Conservation (phyloP, 768 basidiomycete genomes). For the Russula compacta region DNA sequence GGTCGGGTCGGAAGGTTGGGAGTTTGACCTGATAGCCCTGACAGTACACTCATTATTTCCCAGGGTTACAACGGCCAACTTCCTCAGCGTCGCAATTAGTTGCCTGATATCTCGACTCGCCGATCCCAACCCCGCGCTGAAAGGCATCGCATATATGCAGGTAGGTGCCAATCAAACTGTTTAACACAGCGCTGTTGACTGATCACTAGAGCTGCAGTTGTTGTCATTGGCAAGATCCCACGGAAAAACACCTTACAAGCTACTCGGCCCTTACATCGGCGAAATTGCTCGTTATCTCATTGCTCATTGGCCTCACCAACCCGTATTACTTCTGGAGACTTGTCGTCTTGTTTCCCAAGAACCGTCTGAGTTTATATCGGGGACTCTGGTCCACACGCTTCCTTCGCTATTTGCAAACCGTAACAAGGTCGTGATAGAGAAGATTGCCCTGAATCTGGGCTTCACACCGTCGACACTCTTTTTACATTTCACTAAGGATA, state of each 20-base stretch:
- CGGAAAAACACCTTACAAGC: conserved; percentile 52
- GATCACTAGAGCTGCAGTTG: conserved; percentile 37
- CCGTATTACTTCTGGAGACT: conserved; percentile 48
- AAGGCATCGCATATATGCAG: conserved; percentile 59
- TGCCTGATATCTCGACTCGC: conserved; percentile 61
- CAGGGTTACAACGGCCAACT: conserved; percentile 41
- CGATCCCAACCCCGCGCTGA: conserved; percentile 57
- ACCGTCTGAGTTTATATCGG: conserved; percentile 50
- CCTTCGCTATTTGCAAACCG: conserved; percentile 60
- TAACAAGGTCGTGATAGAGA: conserved; percentile 48
- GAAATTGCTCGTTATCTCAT: conserved; percentile 60
- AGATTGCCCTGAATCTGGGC: conserved; percentile 46
- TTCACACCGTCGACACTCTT: conserved; percentile 41
- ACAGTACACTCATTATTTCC: neutral
- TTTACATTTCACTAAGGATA: conserved; percentile 45
- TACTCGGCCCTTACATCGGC: conserved; percentile 62
- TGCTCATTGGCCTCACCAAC: conserved; percentile 47
- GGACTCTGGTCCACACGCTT: conserved; percentile 54
- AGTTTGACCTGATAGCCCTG: conserved; percentile 3
- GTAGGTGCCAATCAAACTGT: conserved; percentile 29
- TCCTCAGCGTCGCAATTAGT: conserved; percentile 50
- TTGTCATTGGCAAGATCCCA: conserved; percentile 45
- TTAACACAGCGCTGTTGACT: conserved; percentile 10
- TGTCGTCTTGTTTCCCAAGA: conserved; percentile 59
- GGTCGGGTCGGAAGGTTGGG: conserved; percentile 43